Base-by-base conservation (phyloP, 2,329 filamentous ascomycete species). In the Penicillium sp. region DNA sequence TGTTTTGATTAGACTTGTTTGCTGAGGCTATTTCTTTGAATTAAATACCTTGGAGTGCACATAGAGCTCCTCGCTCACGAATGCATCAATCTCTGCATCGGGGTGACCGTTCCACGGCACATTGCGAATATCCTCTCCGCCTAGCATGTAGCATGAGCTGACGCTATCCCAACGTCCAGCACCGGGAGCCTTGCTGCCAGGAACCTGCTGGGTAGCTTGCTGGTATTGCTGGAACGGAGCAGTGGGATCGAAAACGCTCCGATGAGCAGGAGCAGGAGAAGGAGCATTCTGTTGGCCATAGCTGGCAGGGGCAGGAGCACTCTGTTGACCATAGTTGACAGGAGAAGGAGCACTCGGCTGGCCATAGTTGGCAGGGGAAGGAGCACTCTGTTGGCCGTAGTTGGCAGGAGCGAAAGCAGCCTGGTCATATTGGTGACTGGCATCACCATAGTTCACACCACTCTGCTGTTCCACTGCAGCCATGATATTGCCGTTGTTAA, bases 61-160 rank as follows among this genome's bases (percentile, higher is more conserved):
- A 66, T 86, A 86, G 3, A 86, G 77, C 66, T 86, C 82, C 64
- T 86, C 84, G 27, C 80, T 83, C 4, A 86, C 83, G 57, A 85
- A 86, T 0, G 84, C 82, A 62, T 86, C 81, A 52, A 86, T 81
- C 64, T 86, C 84, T 43, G 81, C 75, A 51, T 80, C 77, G 8
- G 80, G 78, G 9, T 72, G 68, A 27, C 81, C 79, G 41, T 81
- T 77, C 84, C 84, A 86, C 1, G 83, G 83, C 3, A 85, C 81
- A 45, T 80, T 80, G 15, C 84, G 82, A 56, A 96, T 85, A 56
- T 89, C 86, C 40, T 84, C 81, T 0, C 90, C 90, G 52, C 82
- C 81, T 27, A 89, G 82, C 91, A 96, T 96, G 74, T 94, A 94
- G 76, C 89, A 92, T 25, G 86, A 80, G 44, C 87, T 85, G 41